phyloP scores from a whole-genome alignment of 495 filamentous ascomycete species.

The Tuber borchii region DNA sequence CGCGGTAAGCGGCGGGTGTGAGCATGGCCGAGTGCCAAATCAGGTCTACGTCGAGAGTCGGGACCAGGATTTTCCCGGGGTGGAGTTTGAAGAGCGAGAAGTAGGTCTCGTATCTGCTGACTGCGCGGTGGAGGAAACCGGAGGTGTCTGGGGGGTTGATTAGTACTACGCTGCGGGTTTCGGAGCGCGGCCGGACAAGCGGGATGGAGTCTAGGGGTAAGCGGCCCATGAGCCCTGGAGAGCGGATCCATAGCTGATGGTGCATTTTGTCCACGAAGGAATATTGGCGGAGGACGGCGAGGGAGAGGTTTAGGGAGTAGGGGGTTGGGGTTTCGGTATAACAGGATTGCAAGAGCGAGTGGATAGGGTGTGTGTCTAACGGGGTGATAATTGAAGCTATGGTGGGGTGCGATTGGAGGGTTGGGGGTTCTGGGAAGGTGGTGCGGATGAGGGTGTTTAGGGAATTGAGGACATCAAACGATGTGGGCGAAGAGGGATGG shows the following conservation, averaged over 20 bases:
- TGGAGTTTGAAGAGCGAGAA: slow-evolving; percentile 57
- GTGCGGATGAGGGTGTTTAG: slow-evolving; percentile 26
- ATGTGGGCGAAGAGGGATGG: slow-evolving; percentile 7
- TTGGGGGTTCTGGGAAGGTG: slow-evolving; percentile 5
- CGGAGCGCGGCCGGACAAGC: slow-evolving; percentile 65
- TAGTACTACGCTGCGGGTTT: slow-evolving; percentile 9
- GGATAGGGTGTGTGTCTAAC: slow-evolving; percentile 11
- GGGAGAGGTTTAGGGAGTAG: slow-evolving; percentile 68
- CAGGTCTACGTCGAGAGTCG: slow-evolving; percentile 81
- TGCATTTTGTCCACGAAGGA: slow-evolving; percentile 79
- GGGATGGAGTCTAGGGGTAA: slow-evolving; percentile 44
- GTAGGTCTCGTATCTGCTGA: slow-evolving; percentile 66
- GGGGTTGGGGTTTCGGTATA: slow-evolving; percentile 53
- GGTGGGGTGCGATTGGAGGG: neutral
- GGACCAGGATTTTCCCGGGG: slow-evolving; percentile 57
- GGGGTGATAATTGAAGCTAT: neutral
- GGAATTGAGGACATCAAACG: slow-evolving; percentile 21
- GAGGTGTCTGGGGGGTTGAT: slow-evolving; percentile 46
- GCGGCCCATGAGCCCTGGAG: slow-evolving; percentile 40
- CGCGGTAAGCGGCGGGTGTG: slow-evolving; percentile 57
- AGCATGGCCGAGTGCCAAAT: slow-evolving; percentile 74
- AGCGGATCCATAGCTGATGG: slow-evolving; percentile 45
- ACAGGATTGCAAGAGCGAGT: slow-evolving; percentile 5
- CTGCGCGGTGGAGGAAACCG: slow-evolving; percentile 60
- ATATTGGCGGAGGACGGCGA: slow-evolving; percentile 73